Conservation (phyloP, 805 yeast species). For the Metschnikowia lachancei region DNA sequence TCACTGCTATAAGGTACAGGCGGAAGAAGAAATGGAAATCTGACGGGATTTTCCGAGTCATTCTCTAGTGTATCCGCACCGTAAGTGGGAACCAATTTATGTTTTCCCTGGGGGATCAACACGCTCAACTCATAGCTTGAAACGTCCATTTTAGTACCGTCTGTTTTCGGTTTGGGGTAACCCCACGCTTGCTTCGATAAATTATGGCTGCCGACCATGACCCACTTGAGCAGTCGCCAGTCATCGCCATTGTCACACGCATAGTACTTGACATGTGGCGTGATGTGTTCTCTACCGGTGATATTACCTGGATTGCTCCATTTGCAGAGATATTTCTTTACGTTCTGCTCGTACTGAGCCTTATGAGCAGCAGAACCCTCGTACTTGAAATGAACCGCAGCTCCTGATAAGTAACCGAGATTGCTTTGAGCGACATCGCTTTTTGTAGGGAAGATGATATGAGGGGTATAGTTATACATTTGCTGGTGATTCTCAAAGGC, state of each 20-base stretch:
- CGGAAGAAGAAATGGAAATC: slow-evolving; percentile 57
- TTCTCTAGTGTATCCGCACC: slow-evolving; percentile 31
- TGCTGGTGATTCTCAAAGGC: slow-evolving; percentile 24
- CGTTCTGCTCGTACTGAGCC: slow-evolving; percentile 40
- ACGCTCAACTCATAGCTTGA: slow-evolving; percentile 42
- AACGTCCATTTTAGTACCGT: slow-evolving; percentile 25
- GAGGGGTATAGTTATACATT: slow-evolving; percentile 29
- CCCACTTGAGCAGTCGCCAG: slow-evolving; percentile 59
- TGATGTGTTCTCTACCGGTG: slow-evolving; percentile 38
- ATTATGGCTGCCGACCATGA: slow-evolving; percentile 71
- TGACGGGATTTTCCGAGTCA: slow-evolving; percentile 31
- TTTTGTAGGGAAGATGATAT: slow-evolving; percentile 45
- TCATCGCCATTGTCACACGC: slow-evolving; percentile 51
- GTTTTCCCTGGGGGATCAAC: slow-evolving; percentile 24
- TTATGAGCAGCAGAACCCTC: slow-evolving; percentile 21
- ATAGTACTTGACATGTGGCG: slow-evolving; percentile 72
- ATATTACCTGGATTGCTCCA: slow-evolving; percentile 36
- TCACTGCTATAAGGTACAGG: slow-evolving; percentile 35
- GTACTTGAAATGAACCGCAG: slow-evolving; percentile 48
- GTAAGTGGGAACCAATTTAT: slow-evolving; percentile 43
- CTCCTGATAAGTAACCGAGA: slow-evolving; percentile 49
- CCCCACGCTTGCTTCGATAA: slow-evolving; percentile 86
- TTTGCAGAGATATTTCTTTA: slow-evolving; percentile 42
- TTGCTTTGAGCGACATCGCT: slow-evolving; percentile 38
- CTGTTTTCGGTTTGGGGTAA: slow-evolving; percentile 20